phyloP scores from a whole-genome alignment of 148 eudicot genomes.

The Rhododendron williamsianum region DNA sequence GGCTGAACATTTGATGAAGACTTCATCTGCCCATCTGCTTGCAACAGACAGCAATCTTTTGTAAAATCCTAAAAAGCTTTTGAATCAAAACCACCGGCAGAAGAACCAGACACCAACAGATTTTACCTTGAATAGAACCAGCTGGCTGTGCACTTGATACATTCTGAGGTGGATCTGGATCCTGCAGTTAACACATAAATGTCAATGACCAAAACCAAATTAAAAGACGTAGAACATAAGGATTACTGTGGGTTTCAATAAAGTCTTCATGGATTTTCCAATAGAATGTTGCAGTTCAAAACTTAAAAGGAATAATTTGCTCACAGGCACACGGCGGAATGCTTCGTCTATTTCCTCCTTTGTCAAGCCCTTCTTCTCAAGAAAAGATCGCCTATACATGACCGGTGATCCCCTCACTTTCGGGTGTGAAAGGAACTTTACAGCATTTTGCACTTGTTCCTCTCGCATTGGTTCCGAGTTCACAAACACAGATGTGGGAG shows the following conservation, averaged over 20 bases:
- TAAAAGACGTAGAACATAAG: background rate
- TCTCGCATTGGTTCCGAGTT: conserved; percentile 81
- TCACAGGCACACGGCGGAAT: conserved; percentile 93
- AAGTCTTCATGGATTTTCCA: background rate
- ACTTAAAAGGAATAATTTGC: conserved; percentile 15
- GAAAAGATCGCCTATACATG: conserved; percentile 85
- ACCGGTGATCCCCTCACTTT: conserved; percentile 91
- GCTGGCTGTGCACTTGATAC: conserved; percentile 44
- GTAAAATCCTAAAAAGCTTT: background rate
- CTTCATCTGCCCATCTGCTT: conserved; percentile 47
- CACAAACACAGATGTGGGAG: conserved; percentile 69
- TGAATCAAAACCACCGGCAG: background rate
- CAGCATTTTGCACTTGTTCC: conserved; percentile 91
- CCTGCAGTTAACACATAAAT: conserved; percentile 34
- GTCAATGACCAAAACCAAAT: conserved; percentile 1
- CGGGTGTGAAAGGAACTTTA: conserved; percentile 90
- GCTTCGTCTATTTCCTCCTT: conserved; percentile 99
- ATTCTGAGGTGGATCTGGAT: conserved; percentile 44
- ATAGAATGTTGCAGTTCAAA: background rate
- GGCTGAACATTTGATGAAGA: conserved; percentile 46
- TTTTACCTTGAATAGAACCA: conserved; percentile 54
- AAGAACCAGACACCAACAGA: conserved; percentile 1
- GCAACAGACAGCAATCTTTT: conserved; percentile 4
- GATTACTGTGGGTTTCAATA: background rate
- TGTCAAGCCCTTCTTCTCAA: conserved; percentile 93